Conservation (phyloP, 441 rosid genomes). For the Theobroma grandiflorum region DNA sequence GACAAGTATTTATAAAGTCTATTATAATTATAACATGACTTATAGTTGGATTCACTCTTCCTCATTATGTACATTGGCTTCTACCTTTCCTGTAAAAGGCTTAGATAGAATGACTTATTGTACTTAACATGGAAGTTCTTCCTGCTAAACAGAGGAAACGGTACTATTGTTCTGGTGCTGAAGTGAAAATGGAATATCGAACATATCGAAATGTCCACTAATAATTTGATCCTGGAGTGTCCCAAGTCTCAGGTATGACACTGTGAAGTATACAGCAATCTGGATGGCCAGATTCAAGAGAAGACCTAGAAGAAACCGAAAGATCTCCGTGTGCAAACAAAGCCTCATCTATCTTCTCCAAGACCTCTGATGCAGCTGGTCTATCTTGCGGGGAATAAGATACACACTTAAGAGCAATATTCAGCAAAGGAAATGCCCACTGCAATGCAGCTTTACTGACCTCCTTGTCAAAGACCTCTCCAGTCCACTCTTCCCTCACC, state of each 20-base stretch:
- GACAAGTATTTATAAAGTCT: constrained; percentile 6
- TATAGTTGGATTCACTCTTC: constrained; percentile 19
- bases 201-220: constrained; percentile 25
- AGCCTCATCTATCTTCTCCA: constrained; percentile 57
- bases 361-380: constrained; percentile 48
- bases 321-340: constrained; percentile 31
- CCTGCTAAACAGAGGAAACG: not conserved
- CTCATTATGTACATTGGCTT: constrained; percentile 21
- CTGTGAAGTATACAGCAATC: constrained; percentile 57
- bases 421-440: constrained; percentile 63
- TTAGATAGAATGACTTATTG: constrained; percentile 19
- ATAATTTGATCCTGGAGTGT: constrained; percentile 58
- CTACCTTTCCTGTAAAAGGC: constrained; percentile 4
- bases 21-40: constrained; percentile 17
- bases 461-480: constrained; percentile 71
- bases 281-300: constrained; percentile 36
- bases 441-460: constrained; percentile 46
- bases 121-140: constrained; percentile 14
- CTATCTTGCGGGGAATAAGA: constrained; percentile 48
- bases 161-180: not conserved
- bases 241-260: constrained; percentile 61
- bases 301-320: constrained; percentile 43
- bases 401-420: constrained; percentile 56
- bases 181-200: not conserved
- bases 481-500: constrained; percentile 81